phyloP scores from a whole-genome alignment of 2,329 filamentous ascomycete species.

The Pleomassaria siparia region DNA sequence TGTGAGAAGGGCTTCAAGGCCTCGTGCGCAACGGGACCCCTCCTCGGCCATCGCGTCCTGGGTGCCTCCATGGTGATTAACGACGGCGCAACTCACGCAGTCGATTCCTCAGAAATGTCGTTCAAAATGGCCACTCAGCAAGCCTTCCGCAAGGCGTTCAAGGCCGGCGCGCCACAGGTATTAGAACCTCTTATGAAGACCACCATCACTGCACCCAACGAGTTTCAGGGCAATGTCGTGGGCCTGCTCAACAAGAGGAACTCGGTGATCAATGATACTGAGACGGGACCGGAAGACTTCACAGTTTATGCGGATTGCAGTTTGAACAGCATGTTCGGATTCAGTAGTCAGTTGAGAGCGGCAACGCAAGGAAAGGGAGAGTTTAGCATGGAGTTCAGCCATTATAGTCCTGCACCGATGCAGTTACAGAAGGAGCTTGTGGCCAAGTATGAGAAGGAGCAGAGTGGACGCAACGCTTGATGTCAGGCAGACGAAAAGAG shows the following conservation, averaged over 20 bases:
- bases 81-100: constrained; percentile 95
- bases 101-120: constrained; percentile 94
- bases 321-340: constrained; percentile 97
- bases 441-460: constrained; percentile 67
- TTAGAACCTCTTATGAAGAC: constrained; percentile 99
- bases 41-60: constrained; percentile 90
- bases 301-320: constrained; percentile 89
- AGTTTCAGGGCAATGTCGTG: constrained; percentile 97
- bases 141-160: constrained; percentile 94
- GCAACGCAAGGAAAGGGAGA: constrained; percentile 98
- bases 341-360: constrained; percentile 85
- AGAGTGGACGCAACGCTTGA: constrained; percentile 61
- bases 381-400: constrained; percentile 98
- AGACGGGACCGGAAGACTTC: constrained; percentile 92
- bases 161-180: constrained; percentile 75
- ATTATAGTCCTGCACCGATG: constrained; percentile 83
- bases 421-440: constrained; percentile 83
- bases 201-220: constrained; percentile 89
- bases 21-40: constrained; percentile 80
- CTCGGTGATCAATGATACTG: constrained; percentile 91
- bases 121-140: constrained; percentile 95
- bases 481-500: neutral
- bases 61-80: constrained; percentile 89
- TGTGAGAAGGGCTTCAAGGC: constrained; percentile 93
- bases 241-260: constrained; percentile 96